phyloP scores from a whole-genome alignment of 1,284 basidiomycete genomes.

The Tilletia setariae region DNA sequence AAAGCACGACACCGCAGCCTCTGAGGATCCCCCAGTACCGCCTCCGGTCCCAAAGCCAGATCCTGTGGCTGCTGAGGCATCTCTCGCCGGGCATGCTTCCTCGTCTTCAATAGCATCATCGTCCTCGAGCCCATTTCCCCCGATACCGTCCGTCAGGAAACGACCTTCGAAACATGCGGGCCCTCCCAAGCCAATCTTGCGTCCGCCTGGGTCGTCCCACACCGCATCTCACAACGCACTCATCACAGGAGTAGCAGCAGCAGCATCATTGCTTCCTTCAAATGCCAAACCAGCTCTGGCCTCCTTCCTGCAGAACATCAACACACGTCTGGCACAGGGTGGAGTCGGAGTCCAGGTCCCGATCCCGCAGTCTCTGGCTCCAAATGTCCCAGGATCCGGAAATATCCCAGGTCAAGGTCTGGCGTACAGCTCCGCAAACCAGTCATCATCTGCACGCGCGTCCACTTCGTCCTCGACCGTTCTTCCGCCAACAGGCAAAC shows the following conservation, averaged over 20 bases:
- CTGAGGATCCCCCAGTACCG: neutral
- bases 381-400: neutral
- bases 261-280: neutral
- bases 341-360: conserved; percentile 51
- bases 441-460: neutral
- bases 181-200: conserved; percentile 6
- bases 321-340: conserved; percentile 48
- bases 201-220: conserved; percentile 12
- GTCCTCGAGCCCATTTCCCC: neutral
- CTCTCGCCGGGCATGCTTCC: neutral
- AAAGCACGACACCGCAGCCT: neutral
- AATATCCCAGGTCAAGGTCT: conserved; percentile 11
- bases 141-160: neutral
- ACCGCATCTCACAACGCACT: conserved; percentile 3
- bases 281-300: conserved; percentile 11
- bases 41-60: neutral
- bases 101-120: too few species aligned
- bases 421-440: conserved; percentile 11
- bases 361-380: conserved; percentile 27
- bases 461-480: conserved; percentile 21
- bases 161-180: conserved; percentile 5
- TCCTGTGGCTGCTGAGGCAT: neutral
- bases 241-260: conserved; percentile 9
- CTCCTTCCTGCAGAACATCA: conserved; percentile 40
- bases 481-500: conserved; percentile 32